Percentiles rank a stretch among this genome's conserved stretches.
phyloP scores from a whole-genome alignment of 345 rosid species.

The Diplotaxis tenuifolia region DNA sequence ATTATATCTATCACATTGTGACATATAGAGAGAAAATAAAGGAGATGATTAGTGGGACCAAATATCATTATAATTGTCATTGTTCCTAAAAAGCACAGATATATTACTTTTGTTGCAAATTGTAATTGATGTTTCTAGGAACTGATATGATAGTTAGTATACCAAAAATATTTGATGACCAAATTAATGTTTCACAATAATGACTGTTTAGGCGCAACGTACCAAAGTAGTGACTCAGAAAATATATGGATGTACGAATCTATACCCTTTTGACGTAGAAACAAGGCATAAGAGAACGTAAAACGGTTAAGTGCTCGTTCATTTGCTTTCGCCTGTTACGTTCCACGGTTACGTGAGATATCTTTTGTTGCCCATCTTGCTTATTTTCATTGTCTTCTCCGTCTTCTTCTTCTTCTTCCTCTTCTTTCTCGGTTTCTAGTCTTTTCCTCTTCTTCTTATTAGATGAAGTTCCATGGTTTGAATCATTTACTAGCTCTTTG shows the following conservation, averaged over 20 bases:
- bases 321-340: slow-evolving; percentile 97
- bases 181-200: background rate
- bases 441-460: slow-evolving; percentile 43
- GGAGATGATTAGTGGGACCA: slow-evolving; percentile 37
- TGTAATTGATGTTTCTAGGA: slow-evolving; percentile 16
- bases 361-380: slow-evolving; percentile 58
- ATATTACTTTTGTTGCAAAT: slow-evolving; percentile 5
- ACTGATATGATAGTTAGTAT: slow-evolving; percentile 16
- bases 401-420: slow-evolving; percentile 29
- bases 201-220: too few species aligned
- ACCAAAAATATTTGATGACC: slow-evolving; percentile 8
- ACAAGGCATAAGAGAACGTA: slow-evolving; percentile 93
- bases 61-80: slow-evolving; percentile 22
- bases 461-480: slow-evolving; percentile 13
- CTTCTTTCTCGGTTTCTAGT: slow-evolving; percentile 35
- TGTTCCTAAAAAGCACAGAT: slow-evolving; percentile 13
- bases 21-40: slow-evolving; percentile 5
- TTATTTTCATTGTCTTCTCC: slow-evolving; percentile 35
- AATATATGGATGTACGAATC: background rate
- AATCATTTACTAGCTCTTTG: slow-evolving; percentile 21
- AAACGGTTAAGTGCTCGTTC: slow-evolving; percentile 83
- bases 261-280: slow-evolving; percentile 95
- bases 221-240: background rate
- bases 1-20: slow-evolving; percentile 5
- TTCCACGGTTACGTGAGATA: slow-evolving; percentile 92